Base-by-base conservation (phyloP, 306 rosid species). In the Quercus dentata region DNA sequence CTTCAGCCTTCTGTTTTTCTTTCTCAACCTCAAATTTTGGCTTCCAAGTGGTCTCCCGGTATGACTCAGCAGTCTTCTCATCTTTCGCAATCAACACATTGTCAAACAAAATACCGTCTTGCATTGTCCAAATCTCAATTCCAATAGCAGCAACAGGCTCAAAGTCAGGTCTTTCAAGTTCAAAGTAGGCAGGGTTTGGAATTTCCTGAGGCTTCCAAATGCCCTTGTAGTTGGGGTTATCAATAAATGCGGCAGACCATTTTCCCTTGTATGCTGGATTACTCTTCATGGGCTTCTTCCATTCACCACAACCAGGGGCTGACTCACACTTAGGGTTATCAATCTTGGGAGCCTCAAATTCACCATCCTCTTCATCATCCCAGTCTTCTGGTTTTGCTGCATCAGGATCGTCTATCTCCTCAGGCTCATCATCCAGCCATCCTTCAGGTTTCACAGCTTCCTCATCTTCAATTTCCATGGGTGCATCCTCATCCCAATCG, bases 61-160 rank as follows among this genome's bases (percentile, higher is more conserved):
- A 89, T 25, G 94, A 82, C 23, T 82, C 87, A 1, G 97, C 98
- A 76, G 83, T 75, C 79, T 83, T 91, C 82, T 91, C 98, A 74
- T 92, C 97, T 44, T 79, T 79, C 3, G 92, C 87, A 19, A 94
- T 92, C 86, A 94, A 78, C 79, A 94, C 49, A 69, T 92, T 92
- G 91, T 94, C 98, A 67, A 94, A 94, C 88, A 92, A 76, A 49
- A 94, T 86, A 28, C 98, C 98, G 31, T 92, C 97, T 78, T 94
- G 97, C 98, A 94, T 94, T 56, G 98, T 94, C 98, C 98, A 94
- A 77, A 94, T 94, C 87, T 94, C 98, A 78, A 94, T 94, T 56
- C 98, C 98, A 44, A 94, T 76, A 20, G 97, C 98, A 72, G 92
- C 92, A 4, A 94, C 77, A 38, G 97, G 89, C 80, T 94, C 98